Evolutionary conservation across 176 grass and related monocot species (phyloP), one percentile per base, ranked within the genome.

Genomic region (Oryza brachyantha): DNA sequence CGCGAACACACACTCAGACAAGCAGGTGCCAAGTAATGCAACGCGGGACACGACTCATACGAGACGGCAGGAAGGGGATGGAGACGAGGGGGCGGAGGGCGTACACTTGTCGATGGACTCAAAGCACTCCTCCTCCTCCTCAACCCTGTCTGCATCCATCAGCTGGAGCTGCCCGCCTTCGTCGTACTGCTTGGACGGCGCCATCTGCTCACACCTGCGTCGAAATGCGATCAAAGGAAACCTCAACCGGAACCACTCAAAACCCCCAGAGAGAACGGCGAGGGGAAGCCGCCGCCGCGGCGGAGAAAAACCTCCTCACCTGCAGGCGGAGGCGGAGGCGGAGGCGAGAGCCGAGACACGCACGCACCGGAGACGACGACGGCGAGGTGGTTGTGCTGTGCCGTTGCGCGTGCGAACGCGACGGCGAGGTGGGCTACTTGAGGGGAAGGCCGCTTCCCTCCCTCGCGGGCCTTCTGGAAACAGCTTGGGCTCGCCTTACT

Each of bases 101-200:
- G 35, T 82, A 94, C 94, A 46, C 88, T 92, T 94, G 41, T 97
- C 94, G 67, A 97, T 94, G 25, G 94, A 78, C 82, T 94, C 91
- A 69, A 97, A 97, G 91, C 72, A 83, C 71, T 94, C 91, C 55
- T 94, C 88, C 80, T 97, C 94, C 19, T 92, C 94, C 13, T 94
- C 90, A 17, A 68, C 36, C 65, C 76, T 78, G 57, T 92, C 89
- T n/a, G 74, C 57, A 62, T 94, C 91, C 85, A 97, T 75, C 60
- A 97, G 91, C 89, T 94, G 94, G 22, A 94, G 94, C 87, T 92
- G 91, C 73, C 91, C 85, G 42, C 84, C 87, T 43, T 93, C 88
- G 67, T 97, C 93, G 55, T 86, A 88, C 66, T 76, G 90, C 87
- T 86, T 93, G 76, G 64, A 86, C 29, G 84, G 84, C 80, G 69